Evolutionary conservation across 202 grass and related monocot genomes (phyloP).

Genomic region (Digitaria exilis): DNA sequence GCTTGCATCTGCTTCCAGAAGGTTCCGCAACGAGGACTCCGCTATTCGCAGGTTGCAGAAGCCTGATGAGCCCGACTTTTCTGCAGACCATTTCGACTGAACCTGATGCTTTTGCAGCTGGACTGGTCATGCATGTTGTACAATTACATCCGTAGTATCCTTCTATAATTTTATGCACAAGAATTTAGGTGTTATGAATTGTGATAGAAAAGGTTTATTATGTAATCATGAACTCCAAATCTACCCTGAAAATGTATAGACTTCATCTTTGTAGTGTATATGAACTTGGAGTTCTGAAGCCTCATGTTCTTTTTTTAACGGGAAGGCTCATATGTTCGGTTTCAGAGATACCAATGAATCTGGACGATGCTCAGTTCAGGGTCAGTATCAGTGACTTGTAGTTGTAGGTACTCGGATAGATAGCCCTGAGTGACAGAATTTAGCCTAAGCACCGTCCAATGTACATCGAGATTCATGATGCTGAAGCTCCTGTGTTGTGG

Average conservation of each 20-base stretch:
- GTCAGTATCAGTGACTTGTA: not conserved
- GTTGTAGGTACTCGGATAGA: too few relatives aligned
- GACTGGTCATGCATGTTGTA: conserved; percentile 9
- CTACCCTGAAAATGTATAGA: conserved; percentile 4
- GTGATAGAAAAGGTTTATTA: conserved; percentile 21
- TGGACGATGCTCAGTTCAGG: not conserved
- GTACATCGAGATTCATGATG: not conserved
- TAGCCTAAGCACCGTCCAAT: not conserved
- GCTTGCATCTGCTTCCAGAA: conserved; percentile 64
- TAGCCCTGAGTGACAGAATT: not conserved
- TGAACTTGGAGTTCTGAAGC: not conserved
- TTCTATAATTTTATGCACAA: conserved; percentile 24
- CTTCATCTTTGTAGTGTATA: conserved; percentile 2
- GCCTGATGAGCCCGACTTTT: conserved; percentile 92
- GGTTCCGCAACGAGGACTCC: conserved; percentile 46
- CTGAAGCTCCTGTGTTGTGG: not conserved
- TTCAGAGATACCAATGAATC: not conserved
- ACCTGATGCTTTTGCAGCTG: conserved; percentile 8
- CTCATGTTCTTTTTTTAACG: not conserved
- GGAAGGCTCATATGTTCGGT: not conserved
- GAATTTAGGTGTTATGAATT: conserved; percentile 13
- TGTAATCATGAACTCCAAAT: not conserved
- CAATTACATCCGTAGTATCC: not conserved
- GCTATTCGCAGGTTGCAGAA: conserved; percentile 71
- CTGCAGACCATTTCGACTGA: conserved; percentile 81